A percentile compares a stretch with the other conserved stretches of the same genome.
Conservation (phyloP, 345 rosid species). For the Hirschfeldia incana region DNA sequence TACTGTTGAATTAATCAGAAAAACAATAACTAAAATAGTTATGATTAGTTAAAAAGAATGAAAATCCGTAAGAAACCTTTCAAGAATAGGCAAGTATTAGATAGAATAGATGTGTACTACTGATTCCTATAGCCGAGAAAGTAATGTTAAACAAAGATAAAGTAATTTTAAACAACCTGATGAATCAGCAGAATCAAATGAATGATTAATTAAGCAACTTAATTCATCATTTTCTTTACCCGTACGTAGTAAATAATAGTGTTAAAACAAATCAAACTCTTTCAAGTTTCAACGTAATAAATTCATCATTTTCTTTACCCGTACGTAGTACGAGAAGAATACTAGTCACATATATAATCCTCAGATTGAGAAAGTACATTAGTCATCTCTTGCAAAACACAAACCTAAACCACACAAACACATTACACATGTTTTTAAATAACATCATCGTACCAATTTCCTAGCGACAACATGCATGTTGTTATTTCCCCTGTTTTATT, state of each 20-base stretch:
- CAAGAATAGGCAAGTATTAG: too few species aligned
- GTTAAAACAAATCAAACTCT: too few species aligned
- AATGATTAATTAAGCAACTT: background rate
- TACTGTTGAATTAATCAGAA: too few species aligned
- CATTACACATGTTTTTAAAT: background rate
- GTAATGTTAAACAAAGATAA: background rate
- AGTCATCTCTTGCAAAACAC: constrained; percentile 16
- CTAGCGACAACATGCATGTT: background rate
- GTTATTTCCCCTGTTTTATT: background rate
- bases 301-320: too few species aligned
- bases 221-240: background rate
- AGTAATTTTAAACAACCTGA: background rate
- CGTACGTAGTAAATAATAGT: too few species aligned
- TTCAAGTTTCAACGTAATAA: too few species aligned
- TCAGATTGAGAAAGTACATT: background rate
- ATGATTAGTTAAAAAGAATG: too few species aligned
- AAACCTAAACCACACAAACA: constrained; percentile 10
- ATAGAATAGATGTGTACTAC: background rate
- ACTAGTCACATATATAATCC: background rate
- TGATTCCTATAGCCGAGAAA: too few species aligned
- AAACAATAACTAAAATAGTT: too few species aligned
- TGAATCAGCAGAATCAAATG: background rate
- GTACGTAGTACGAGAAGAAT: too few species aligned
- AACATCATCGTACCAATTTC: constrained; percentile 2
- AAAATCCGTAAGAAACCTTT: too few species aligned